A percentile compares a stretch with the other conserved stretches of the same genome.
These are phyloP conservation scores for Galeopsis tetrahit DNA, from an alignment of 257 asterid genomes.

Conservation along the genomic window DNA sequence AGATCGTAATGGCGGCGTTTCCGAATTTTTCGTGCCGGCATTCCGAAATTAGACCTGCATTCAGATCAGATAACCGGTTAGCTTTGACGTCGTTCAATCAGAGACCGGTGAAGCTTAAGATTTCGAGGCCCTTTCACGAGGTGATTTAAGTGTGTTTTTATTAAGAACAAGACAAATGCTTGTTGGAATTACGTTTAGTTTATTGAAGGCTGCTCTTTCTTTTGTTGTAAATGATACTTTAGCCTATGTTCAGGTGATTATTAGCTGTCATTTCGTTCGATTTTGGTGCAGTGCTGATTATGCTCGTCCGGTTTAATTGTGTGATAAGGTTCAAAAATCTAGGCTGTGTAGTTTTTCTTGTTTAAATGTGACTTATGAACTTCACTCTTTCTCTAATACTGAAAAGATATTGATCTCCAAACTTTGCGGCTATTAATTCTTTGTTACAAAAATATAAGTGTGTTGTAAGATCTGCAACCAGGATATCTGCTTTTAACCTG, in stretches of 20 bases:
- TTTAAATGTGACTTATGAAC: conserved; percentile 10
- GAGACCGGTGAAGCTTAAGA: conserved; percentile 27
- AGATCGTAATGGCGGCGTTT: conserved; percentile 51
- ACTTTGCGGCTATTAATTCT: conserved; percentile 1
- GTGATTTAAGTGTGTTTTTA: conserved; percentile 27
- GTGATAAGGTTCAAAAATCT: background rate
- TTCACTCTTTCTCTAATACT: background rate
- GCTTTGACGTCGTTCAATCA: conserved; percentile 30
- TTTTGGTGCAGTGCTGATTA: conserved; percentile 10
- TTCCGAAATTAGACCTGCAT: conserved; percentile 48
- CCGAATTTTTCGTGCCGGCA: conserved; percentile 53
- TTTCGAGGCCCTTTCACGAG: conserved; percentile 38
- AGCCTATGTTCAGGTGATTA: background rate
- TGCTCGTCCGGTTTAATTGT: background rate
- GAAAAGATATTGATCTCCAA: background rate
- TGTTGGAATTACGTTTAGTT: conserved; percentile 26
- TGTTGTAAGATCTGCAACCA: background rate
- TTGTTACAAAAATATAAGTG: background rate
- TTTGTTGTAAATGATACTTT: conserved; percentile 18
- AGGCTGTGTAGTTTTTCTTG: conserved; percentile 7
- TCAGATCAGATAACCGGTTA: conserved; percentile 36
- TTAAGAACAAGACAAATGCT: background rate
- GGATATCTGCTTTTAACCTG: background rate
- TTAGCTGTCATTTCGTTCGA: conserved; percentile 1
- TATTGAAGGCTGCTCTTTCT: background rate